These are phyloP conservation scores for Glycyrrhiza uralensis DNA, from an alignment of 306 rosid genomes.

Conservation along the genomic window DNA sequence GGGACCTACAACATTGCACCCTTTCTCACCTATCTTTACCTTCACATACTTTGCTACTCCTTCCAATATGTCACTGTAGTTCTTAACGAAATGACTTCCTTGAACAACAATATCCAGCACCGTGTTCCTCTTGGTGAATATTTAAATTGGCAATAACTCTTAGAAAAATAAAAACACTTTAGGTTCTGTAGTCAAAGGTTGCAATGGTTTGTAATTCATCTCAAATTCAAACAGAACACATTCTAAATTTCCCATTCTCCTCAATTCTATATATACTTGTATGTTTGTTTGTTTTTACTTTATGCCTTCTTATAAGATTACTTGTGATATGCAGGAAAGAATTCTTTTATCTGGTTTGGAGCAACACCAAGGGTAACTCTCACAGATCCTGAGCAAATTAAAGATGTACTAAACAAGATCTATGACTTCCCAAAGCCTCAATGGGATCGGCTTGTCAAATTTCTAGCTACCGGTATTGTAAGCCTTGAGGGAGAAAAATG, in stretches of 20 bases:
- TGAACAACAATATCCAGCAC: not conserved
- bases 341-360: slow-evolving; percentile 25
- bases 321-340: slow-evolving; percentile 10
- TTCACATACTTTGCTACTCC: not conserved
- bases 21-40: not conserved
- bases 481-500: slow-evolving; percentile 43
- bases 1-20: not conserved
- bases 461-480: slow-evolving; percentile 31
- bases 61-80: not conserved
- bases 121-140: not conserved
- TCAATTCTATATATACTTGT: not conserved
- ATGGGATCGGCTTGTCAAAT: not conserved
- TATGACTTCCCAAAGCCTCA: slow-evolving; percentile 33
- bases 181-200: no score
- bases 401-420: slow-evolving; percentile 26
- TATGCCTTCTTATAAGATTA: not conserved
- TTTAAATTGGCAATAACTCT: not conserved
- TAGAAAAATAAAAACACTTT: no score
- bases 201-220: not conserved
- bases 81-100: no score
- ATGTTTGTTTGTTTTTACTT: not conserved
- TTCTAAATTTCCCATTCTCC: not conserved
- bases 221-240: not conserved
- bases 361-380: slow-evolving; percentile 38
- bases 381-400: slow-evolving; percentile 41